These are phyloP conservation scores for Scedosporium aurantiacum DNA, from an alignment of 2,329 filamentous ascomycete genomes.

Conservation along the genomic window DNA sequence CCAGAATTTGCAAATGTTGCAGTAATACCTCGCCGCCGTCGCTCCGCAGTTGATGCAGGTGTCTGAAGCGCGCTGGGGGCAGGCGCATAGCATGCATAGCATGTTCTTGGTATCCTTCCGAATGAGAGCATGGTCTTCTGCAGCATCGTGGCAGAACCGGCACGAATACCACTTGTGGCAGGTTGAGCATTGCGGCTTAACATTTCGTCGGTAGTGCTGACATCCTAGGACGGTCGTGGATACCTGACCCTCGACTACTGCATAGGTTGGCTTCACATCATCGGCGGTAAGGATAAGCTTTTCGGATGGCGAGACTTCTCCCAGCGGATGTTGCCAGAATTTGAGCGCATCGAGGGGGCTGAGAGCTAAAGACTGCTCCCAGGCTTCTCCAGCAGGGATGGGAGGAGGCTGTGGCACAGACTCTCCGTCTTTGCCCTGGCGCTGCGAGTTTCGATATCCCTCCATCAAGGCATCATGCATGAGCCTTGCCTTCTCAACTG, in stretches of 20 bases:
- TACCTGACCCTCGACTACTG: constrained; percentile 25
- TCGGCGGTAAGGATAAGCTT: constrained; percentile 43
- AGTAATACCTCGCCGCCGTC: constrained; percentile 81
- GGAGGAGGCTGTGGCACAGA: constrained; percentile 9
- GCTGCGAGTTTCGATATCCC: constrained; percentile 35
- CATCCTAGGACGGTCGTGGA: constrained; percentile 57
- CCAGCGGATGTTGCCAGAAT: constrained; percentile 43
- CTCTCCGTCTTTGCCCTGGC: constrained; percentile 12
- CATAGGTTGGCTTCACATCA: constrained; percentile 59
- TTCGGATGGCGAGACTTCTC: constrained; percentile 24
- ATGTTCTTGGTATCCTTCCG: constrained; percentile 83
- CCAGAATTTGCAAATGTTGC: constrained; percentile 91
- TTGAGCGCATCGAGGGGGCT: constrained; percentile 43
- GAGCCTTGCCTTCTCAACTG: constrained; percentile 56
- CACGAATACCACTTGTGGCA: constrained; percentile 93
- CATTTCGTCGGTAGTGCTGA: constrained; percentile 86
- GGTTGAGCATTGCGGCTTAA: constrained; percentile 86
- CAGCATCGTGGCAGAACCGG: constrained; percentile 82
- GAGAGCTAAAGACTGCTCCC: constrained; percentile 29
- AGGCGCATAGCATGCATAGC: constrained; percentile 92
- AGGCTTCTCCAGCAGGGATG: constrained; percentile 14
- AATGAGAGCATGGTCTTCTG: constrained; percentile 67
- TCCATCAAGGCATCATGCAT: constrained; percentile 64
- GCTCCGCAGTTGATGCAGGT: constrained; percentile 67
- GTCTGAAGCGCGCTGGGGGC: constrained; percentile 71